phyloP scores from a whole-genome alignment of 2,329 filamentous ascomycete genomes.

The Beauveria sp. region DNA sequence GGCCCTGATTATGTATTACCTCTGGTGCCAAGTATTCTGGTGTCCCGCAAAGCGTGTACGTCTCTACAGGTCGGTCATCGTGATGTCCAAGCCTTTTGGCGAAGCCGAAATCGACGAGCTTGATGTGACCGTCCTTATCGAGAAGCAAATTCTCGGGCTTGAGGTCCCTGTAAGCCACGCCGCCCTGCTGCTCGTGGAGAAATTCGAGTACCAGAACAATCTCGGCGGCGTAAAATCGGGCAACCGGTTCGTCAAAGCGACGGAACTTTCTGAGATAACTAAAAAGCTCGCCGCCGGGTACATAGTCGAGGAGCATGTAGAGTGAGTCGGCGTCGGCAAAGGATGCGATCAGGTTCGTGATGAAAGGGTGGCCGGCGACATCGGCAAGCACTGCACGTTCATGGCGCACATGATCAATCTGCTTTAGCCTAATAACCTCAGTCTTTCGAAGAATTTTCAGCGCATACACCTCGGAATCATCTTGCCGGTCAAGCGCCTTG shows the following conservation, averaged over 20 bases:
- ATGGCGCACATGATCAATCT: constrained; percentile 79
- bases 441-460: constrained; percentile 71
- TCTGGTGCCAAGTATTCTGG: constrained; percentile 80
- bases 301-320: constrained; percentile 78
- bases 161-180: constrained; percentile 71
- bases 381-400: constrained; percentile 72
- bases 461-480: constrained; percentile 55
- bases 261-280: constrained; percentile 71
- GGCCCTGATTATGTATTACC: constrained; percentile 75
- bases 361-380: constrained; percentile 75
- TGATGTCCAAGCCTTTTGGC: constrained; percentile 64
- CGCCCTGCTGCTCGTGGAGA: constrained; percentile 69
- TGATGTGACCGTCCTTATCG: constrained; percentile 70
- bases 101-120: constrained; percentile 79
- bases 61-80: constrained; percentile 50
- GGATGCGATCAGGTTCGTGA: constrained; percentile 68
- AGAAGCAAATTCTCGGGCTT: constrained; percentile 79
- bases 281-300: constrained; percentile 78
- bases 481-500: constrained; percentile 25
- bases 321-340: constrained; percentile 73
- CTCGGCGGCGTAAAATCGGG: constrained; percentile 77
- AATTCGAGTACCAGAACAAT: constrained; percentile 77
- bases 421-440: constrained; percentile 72
- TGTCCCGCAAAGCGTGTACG: constrained; percentile 76
- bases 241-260: constrained; percentile 70